These are phyloP conservation scores for Benincasa hispida DNA, from an alignment of 306 rosid species.

Conservation along the genomic window DNA sequence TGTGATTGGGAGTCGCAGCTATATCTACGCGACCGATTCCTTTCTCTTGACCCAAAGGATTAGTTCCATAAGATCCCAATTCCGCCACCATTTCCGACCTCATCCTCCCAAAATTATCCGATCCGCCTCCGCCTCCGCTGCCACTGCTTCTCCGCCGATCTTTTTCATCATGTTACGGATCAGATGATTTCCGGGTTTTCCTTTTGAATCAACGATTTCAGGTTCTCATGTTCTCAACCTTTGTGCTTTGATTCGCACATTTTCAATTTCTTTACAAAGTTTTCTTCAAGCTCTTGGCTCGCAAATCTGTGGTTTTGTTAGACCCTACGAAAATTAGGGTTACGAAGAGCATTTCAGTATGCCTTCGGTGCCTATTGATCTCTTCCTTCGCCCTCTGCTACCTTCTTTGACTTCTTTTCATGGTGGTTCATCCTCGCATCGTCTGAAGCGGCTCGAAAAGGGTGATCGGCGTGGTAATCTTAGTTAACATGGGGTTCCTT, in stretches of 20 bases:
- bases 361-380: constrained; percentile 45
- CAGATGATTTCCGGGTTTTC: neutral
- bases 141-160: neutral
- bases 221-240: neutral
- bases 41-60: neutral
- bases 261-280: neutral
- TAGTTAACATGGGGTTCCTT: constrained; percentile 42
- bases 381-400: constrained; percentile 21
- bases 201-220: neutral
- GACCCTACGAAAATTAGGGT: constrained; percentile 26
- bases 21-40: neutral
- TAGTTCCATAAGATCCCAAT: neutral
- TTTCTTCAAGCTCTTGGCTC: neutral
- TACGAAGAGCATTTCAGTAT: constrained; percentile 73
- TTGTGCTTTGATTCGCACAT: neutral
- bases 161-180: neutral
- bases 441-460: constrained; percentile 61
- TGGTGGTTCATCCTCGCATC: constrained; percentile 54
- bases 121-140: neutral
- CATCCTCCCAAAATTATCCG: constrained; percentile 5
- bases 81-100: neutral
- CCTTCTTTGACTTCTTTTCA: constrained; percentile 36
- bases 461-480: constrained; percentile 90
- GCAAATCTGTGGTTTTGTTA: constrained; percentile 7
- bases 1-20: neutral